Evolutionary conservation across 495 filamentous ascomycete genomes (phyloP).

Genomic region (Thermochaetoides thermophila): DNA sequence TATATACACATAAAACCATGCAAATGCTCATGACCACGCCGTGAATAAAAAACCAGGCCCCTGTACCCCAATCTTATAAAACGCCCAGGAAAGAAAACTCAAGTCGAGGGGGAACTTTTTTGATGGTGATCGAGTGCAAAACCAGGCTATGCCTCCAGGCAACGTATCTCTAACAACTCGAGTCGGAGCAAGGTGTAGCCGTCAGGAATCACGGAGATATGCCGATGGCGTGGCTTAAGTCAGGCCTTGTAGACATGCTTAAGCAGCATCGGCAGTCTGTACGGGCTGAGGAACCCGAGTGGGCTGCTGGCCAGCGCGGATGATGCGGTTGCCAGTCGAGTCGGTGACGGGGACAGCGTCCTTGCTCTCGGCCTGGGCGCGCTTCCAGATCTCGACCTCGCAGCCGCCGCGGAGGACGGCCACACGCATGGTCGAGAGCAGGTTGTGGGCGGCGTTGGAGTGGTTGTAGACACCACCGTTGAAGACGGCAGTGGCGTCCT

Average conservation of each 20-base stretch:
- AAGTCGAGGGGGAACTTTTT: not conserved
- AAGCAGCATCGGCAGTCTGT: slow-evolving; percentile 61
- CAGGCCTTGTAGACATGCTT: too few species aligned
- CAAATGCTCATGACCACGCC: slow-evolving; percentile 2
- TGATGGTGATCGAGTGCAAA: too few species aligned
- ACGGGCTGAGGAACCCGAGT: slow-evolving; percentile 69
- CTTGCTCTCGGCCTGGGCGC: slow-evolving; percentile 78
- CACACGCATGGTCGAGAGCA: slow-evolving; percentile 90
- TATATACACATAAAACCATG: slow-evolving; percentile 5
- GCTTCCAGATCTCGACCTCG: slow-evolving; percentile 99
- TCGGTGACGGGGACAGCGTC: slow-evolving; percentile 69
- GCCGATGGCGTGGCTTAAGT: too few species aligned
- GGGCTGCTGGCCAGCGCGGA: slow-evolving; percentile 79
- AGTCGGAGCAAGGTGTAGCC: too few species aligned
- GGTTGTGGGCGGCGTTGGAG: slow-evolving; percentile 94
- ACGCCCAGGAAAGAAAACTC: slow-evolving; percentile 1
- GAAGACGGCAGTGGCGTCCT: slow-evolving; percentile 98
- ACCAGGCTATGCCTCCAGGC: too few species aligned
- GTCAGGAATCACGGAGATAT: not conserved
- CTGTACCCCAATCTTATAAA: not conserved
- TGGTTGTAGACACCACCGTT: slow-evolving; percentile 98
- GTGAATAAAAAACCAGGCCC: not conserved
- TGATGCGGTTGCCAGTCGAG: slow-evolving; percentile 62
- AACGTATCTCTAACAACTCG: too few species aligned
- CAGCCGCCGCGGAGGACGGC: slow-evolving; percentile 92